Conservation (phyloP, 2,329 filamentous ascomycete genomes). For the Didymella exigua region DNA sequence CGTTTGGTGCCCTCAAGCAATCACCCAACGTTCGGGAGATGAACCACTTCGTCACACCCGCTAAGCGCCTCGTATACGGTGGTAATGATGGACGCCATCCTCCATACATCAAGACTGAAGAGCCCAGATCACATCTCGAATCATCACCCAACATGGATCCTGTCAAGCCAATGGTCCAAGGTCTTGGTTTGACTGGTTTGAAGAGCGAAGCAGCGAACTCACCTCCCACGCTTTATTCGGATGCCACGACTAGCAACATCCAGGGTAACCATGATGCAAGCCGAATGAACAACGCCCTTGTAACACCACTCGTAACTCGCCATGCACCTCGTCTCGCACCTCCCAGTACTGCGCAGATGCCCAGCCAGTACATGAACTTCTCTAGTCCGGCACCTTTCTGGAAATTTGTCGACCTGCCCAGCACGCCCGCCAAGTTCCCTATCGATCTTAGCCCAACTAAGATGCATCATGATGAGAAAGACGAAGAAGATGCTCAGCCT, state of each 20-base stretch:
- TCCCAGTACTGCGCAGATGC: slow-evolving; percentile 78
- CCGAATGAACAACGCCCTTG: slow-evolving; percentile 42
- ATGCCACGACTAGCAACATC: slow-evolving; percentile 39
- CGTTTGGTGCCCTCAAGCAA: slow-evolving; percentile 39
- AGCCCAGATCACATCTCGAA: slow-evolving; percentile 30
- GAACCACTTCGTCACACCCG: slow-evolving; percentile 41
- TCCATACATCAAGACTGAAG: slow-evolving; percentile 33
- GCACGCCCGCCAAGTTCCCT: slow-evolving; percentile 65
- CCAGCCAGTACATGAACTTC: slow-evolving; percentile 84
- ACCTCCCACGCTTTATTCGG: slow-evolving; percentile 46
- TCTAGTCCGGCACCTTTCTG: slow-evolving; percentile 86
- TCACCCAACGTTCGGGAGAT: slow-evolving; percentile 38
- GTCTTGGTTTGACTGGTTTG: slow-evolving; percentile 35
- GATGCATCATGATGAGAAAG: slow-evolving; percentile 41
- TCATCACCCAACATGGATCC: slow-evolving; percentile 42
- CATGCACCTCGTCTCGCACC: slow-evolving; percentile 77
- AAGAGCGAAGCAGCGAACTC: slow-evolving; percentile 44
- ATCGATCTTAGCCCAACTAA: slow-evolving; percentile 46
- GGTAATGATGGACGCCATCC: slow-evolving; percentile 29
- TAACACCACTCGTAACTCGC: slow-evolving; percentile 74
- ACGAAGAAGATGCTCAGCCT: slow-evolving; percentile 43
- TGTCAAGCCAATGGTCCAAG: slow-evolving; percentile 31
- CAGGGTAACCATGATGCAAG: slow-evolving; percentile 34
- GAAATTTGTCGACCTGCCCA: slow-evolving; percentile 80
- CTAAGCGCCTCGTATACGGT: slow-evolving; percentile 42